phyloP scores from a whole-genome alignment of 1,284 basidiomycete genomes.

The Puccinia novopanici region DNA sequence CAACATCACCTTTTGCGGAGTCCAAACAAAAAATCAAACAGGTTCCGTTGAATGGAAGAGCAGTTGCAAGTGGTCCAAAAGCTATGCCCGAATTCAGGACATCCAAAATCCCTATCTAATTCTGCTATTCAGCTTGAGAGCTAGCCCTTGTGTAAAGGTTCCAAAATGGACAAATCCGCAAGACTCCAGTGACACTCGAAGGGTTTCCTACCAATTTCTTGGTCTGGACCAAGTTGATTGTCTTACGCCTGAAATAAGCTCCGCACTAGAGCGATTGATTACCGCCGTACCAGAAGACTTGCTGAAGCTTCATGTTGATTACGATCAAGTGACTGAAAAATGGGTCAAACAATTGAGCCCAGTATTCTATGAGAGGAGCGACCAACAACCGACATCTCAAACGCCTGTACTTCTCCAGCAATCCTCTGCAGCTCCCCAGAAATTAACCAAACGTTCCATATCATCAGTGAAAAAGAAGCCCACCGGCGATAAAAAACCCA shows the following conservation, averaged over 20 bases:
- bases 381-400: no score
- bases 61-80: not conserved
- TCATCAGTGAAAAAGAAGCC: no score
- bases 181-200: not conserved
- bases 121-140: conserved; percentile 3
- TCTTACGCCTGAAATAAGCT: no score
- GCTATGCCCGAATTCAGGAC: not conserved
- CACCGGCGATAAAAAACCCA: no score
- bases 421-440: no score
- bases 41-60: not conserved
- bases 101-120: not conserved
- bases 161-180: not conserved
- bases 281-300: not conserved
- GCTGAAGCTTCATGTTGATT: not conserved
- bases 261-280: not conserved
- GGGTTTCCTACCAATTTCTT: not conserved
- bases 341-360: not conserved
- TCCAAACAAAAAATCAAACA: not conserved
- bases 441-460: no score
- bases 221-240: no score
- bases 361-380: not conserved
- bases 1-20: not conserved
- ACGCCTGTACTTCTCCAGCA: no score
- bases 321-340: not conserved
- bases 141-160: not conserved